A percentile compares a stretch with the other conserved stretches of the same genome.
phyloP scores from a whole-genome alignment of 345 rosid genomes.

The Citrus medica region DNA sequence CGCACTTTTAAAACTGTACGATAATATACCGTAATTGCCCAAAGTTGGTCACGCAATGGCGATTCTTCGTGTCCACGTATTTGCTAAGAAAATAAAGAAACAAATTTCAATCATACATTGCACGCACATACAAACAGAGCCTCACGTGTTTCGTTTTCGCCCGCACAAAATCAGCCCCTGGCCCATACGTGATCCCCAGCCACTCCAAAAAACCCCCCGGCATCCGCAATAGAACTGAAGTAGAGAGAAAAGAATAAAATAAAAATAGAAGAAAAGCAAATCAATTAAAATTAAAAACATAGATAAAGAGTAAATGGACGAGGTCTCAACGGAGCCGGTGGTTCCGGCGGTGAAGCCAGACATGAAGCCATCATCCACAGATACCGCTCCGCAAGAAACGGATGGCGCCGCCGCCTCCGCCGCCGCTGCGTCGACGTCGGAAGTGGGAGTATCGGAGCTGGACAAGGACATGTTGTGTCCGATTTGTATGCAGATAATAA shows the following conservation, averaged over 20 bases:
- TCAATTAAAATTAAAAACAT: no score
- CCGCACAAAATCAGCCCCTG: background rate
- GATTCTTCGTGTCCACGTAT: background rate
- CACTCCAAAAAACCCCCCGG: background rate
- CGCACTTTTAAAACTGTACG: no score
- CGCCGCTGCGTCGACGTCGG: constrained; percentile 12
- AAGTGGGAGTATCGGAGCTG: constrained; percentile 31
- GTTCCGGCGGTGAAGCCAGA: constrained; percentile 67
- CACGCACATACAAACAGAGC: background rate
- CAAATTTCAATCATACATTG: background rate
- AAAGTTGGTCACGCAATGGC: background rate
- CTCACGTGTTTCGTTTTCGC: constrained; percentile 2
- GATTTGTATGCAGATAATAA: constrained; percentile 95
- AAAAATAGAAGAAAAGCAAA: background rate
- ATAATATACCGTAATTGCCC: background rate
- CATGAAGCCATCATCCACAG: constrained; percentile 18
- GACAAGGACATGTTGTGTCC: constrained; percentile 89
- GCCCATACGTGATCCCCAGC: background rate
- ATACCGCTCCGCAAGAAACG: constrained; percentile 17
- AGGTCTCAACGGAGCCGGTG: constrained; percentile 47
- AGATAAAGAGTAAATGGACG: constrained; percentile 20
- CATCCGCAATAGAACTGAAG: background rate
- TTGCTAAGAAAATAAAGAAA: background rate
- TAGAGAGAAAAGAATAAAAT: background rate
- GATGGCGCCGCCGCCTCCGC: constrained; percentile 23